Base-by-base conservation (phyloP, 164 flowering plant genomes). In the Magnolia changhungtana region DNA sequence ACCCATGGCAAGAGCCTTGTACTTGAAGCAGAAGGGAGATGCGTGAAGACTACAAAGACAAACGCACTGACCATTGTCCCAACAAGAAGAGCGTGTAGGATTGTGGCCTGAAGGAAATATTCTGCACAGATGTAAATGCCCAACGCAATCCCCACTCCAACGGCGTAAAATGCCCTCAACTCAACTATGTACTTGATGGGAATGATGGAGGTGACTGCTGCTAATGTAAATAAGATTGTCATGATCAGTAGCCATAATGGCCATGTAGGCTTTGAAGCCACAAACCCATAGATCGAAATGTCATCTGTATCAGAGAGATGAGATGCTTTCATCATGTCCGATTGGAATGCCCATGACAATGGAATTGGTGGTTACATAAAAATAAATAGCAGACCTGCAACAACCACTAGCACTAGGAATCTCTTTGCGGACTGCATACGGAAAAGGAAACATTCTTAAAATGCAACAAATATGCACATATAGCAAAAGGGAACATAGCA, bases 21-120 rank as follows among this genome's bases (percentile, higher is more conserved):
- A 88, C 99, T 96, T 18, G 97, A 96, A 61, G 98, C 97, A 73
- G 99, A 96, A 24, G 99, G 98, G 37, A 94, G 84, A 81, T 92
- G 98, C 6, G 98, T 91, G 85, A 96, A 96, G 75, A 96, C 90
- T 37, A 90, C 94, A 82, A 96, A 92, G 20, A 96, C 88, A 31
- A 94, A 94, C 31, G 98, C 76, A 78, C 92, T 89, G 70, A 91
- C 88, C 89, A 92, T 88, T 69, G 97, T 91, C 9, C 87, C 87
- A 74, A 92, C 88, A 73, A 96, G 85, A 19, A 96, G 93, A 37
- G 81, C 86, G 74, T 96, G 98, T 65, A 96, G 82, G 45, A 96
- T 79, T 6, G 86, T 75, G 1, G 97, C 86, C 80, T 90, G 96
- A 23, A 91, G 91, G 79, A 96, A 96, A 80, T 89, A 94, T 79